These are phyloP conservation scores for Closterium sp. DNA, from an alignment of 139 green algal genomes.

Conservation along the genomic window DNA sequence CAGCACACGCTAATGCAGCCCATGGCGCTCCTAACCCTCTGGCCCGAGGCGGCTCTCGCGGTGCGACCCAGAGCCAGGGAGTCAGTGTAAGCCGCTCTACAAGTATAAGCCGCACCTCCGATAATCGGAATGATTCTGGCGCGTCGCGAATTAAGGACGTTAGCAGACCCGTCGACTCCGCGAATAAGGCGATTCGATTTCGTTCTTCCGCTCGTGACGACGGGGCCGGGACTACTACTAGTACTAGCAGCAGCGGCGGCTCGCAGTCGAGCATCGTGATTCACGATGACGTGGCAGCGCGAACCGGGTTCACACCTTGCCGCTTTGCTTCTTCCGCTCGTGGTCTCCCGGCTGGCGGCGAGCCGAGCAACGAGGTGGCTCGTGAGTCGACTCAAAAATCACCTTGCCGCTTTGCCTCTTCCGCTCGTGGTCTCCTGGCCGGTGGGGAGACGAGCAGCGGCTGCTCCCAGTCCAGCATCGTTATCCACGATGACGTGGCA, in stretches of 20 bases:
- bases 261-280: neutral
- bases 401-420: too few relatives aligned
- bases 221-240: neutral
- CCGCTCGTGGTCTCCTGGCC: neutral
- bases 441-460: too few relatives aligned
- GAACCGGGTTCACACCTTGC: too few relatives aligned
- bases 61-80: neutral
- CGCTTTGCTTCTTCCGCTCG: too few relatives aligned
- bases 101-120: neutral
- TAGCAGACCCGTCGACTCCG: neutral
- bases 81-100: neutral
- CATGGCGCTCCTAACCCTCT: neutral
- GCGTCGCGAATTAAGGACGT: neutral
- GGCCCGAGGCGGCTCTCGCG: neutral
- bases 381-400: too few relatives aligned
- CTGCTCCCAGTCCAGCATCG: neutral
- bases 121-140: neutral
- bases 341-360: too few relatives aligned
- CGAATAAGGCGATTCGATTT: neutral
- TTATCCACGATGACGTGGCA: neutral
- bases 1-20: neutral
- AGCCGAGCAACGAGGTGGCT: too few relatives aligned
- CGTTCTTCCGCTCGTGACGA: neutral
- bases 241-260: too few relatives aligned
- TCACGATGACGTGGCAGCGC: too few relatives aligned